Percentiles rank a stretch among this genome's conserved stretches.
These are phyloP conservation scores for Athelia psychrophila DNA, from an alignment of 1,284 basidiomycete genomes.

Conservation along the genomic window DNA sequence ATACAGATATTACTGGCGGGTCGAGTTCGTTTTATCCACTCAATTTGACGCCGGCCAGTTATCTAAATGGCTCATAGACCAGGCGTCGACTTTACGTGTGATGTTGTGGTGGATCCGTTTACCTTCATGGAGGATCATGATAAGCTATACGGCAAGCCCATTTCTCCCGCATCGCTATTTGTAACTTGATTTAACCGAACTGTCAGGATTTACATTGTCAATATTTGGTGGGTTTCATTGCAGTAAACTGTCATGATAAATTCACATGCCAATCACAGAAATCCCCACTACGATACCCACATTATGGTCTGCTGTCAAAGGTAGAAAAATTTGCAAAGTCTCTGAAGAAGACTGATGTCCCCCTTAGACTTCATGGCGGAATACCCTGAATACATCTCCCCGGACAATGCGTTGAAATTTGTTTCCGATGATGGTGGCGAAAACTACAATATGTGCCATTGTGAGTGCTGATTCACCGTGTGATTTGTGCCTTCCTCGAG, in stretches of 20 bases:
- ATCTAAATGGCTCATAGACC: slow-evolving; percentile 37
- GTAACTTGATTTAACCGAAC: no score
- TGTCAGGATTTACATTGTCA: no score
- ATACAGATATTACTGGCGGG: slow-evolving; percentile 66
- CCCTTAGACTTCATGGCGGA: slow-evolving; percentile 54
- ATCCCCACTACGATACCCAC: slow-evolving; percentile 72
- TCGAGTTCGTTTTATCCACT: slow-evolving; percentile 38
- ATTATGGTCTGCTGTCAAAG: slow-evolving; percentile 66
- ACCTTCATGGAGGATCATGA: slow-evolving; percentile 71
- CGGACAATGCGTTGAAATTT: slow-evolving; percentile 69
- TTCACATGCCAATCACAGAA: slow-evolving; percentile 67
- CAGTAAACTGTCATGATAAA: background rate
- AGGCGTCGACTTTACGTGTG: slow-evolving; percentile 71
- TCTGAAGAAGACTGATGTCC: no score
- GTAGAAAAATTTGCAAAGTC: slow-evolving; percentile 1
- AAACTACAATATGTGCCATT: slow-evolving; percentile 76
- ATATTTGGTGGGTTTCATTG: no score
- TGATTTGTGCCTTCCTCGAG: slow-evolving; percentile 5
- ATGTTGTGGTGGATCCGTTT: slow-evolving; percentile 75
- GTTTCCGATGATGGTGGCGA: slow-evolving; percentile 62
- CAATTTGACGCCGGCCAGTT: background rate
- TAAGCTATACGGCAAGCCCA: slow-evolving; percentile 56
- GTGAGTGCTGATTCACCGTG: slow-evolving; percentile 27
- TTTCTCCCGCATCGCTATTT: no score
- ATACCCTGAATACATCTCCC: slow-evolving; percentile 61